Percentiles rank a stretch among this genome's conserved stretches.
These are phyloP conservation scores for Delphinella strobiligena DNA, from an alignment of 2,329 filamentous ascomycete species.

Conservation along the genomic window DNA sequence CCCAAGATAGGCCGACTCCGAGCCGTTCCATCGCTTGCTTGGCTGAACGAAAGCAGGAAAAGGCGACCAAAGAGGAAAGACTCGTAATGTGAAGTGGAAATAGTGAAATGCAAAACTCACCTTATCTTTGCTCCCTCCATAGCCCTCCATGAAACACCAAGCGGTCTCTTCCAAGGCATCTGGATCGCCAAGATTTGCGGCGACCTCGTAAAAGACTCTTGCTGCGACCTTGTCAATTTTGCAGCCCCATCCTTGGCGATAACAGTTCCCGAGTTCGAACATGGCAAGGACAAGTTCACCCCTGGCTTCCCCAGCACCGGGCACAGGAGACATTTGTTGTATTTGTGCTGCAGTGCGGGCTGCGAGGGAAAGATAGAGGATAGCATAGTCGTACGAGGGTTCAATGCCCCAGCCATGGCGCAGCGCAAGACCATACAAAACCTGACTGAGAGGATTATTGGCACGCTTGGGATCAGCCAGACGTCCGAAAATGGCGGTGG, in stretches of 20 bases:
- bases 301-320: constrained; percentile 89
- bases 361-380: constrained; percentile 76
- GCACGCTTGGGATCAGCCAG: constrained; percentile 73
- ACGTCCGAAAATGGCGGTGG: constrained; percentile 73
- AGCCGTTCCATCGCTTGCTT: not conserved
- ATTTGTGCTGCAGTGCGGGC: constrained; percentile 82
- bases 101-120: too few species aligned
- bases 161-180: constrained; percentile 96
- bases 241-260: constrained; percentile 90
- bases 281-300: constrained; percentile 94
- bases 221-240: constrained; percentile 76
- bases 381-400: constrained; percentile 58
- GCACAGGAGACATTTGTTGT: constrained; percentile 76
- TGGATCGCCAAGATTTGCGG: constrained; percentile 88
- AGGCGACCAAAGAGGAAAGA: not conserved
- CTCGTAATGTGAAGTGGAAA: not conserved
- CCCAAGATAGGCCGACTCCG: not conserved
- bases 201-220: constrained; percentile 88
- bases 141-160: constrained; percentile 95
- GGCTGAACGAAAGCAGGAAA: too few species aligned
- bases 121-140: constrained; percentile 97
- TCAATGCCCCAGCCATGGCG: constrained; percentile 90
- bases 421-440: constrained; percentile 85
- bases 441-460: constrained; percentile 90
- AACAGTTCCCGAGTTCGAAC: constrained; percentile 85